A percentile compares a stretch with the other conserved stretches of the same genome.
phyloP scores from a whole-genome alignment of 768 basidiomycete species.

The Chalciporus sphaerocephalus region DNA sequence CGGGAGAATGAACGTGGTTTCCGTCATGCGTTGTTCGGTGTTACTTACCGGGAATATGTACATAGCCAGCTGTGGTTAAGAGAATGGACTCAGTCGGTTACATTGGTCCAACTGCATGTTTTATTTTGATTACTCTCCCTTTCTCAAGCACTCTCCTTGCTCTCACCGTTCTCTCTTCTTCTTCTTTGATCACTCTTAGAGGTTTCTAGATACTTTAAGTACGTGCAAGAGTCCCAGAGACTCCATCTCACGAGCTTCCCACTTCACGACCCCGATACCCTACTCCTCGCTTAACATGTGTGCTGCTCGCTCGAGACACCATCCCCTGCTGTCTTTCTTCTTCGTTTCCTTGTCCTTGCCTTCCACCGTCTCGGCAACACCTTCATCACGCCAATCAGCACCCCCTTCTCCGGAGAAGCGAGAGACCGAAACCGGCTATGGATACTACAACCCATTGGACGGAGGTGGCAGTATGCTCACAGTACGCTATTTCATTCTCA shows the following conservation, averaged over 20 bases:
- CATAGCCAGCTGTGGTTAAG: too few species aligned
- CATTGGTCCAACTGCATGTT: not conserved
- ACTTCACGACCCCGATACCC: not conserved
- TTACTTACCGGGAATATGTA: too few species aligned
- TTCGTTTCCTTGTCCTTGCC: slow-evolving; percentile 7
- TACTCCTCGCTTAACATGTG: slow-evolving; percentile 3
- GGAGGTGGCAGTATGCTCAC: slow-evolving; percentile 69
- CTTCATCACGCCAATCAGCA: not conserved
- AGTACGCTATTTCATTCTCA: slow-evolving; percentile 40
- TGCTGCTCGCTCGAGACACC: not conserved
- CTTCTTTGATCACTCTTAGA: not conserved
- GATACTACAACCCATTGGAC: slow-evolving; percentile 55
- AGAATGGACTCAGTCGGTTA: not conserved
- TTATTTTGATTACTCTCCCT: slow-evolving; percentile 1
- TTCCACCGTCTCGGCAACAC: slow-evolving; percentile 9
- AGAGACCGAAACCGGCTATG: slow-evolving; percentile 26
- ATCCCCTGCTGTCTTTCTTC: slow-evolving; percentile 5
- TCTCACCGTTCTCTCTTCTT: not conserved
- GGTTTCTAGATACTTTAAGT: not conserved
- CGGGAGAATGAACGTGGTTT: too few species aligned
- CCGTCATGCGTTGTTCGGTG: not conserved
- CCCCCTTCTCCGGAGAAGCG: slow-evolving; percentile 16
- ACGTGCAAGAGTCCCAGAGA: slow-evolving; percentile 1
- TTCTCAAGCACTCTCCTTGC: slow-evolving; percentile 7
- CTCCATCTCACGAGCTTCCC: not conserved